Evolutionary conservation across 2,329 filamentous ascomycete genomes (phyloP), one percentile per base, ranked within the genome.

Genomic region (Myriosclerotinia curreyana): DNA sequence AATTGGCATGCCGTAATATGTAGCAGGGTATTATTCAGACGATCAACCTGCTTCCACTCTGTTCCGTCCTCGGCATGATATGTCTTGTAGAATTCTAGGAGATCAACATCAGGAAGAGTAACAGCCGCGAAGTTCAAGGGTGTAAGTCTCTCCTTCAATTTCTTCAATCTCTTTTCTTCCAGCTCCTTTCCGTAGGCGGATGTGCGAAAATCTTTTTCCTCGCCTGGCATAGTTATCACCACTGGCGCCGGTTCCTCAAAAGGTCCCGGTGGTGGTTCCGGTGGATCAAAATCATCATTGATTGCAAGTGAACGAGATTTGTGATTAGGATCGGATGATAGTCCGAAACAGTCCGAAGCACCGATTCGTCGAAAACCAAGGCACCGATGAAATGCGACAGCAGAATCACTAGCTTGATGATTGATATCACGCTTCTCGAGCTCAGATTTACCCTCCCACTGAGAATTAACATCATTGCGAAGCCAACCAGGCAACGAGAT

Each of bases 331-430:
- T 74, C 65, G 20, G 66, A 62, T 49, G 73, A 67, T 51, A 74
- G 68, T 44, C 72, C 73, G 48, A 75, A 74, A 66, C 69, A 75
- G n/a, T 46, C 50, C 3, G 74, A 74, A 31, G 69, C 71, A 12
- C 75, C 75, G 52, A 77, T 69, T 52, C 74, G 17, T 28, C 74
- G 72, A 65, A 75, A 76, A 11, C 74, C 74, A 42, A 75, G 46
- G 20, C 71, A 67, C 31, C 69, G 76, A 38, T 58, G 65, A 28
- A 65, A 58, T 31, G 71, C 66, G 53, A 56, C 59, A 63, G 70
- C 61, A n/a, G 60, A 20, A 64, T 65, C 59, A n/a, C 50, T 55
- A 50, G 17, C 64, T 36, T 38, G 55, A 28, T 11, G 25, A 6
- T 28, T 55, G 66, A 71, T 56, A 49, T 52, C 54, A 36, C 51